These are phyloP conservation scores for Kodamaea neixiangensis DNA, from an alignment of 805 yeast genomes.

Conservation along the genomic window DNA sequence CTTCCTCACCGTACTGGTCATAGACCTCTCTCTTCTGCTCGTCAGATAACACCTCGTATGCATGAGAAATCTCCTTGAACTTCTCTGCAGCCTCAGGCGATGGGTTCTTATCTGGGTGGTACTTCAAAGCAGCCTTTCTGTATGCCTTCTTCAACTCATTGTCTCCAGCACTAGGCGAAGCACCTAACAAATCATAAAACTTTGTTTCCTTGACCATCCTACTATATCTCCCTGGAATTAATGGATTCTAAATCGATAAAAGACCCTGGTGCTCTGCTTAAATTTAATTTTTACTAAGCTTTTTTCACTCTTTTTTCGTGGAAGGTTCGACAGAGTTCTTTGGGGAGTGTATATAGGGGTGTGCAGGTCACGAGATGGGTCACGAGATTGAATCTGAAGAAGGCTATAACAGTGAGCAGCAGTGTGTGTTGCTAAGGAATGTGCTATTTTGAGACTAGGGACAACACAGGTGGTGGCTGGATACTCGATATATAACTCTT, in stretches of 20 bases:
- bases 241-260: neutral
- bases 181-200: conserved; percentile 73
- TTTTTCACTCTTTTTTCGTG: conserved; percentile 9
- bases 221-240: conserved; percentile 1
- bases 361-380: neutral
- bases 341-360: conserved; percentile 5
- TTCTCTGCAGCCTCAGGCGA: conserved; percentile 92
- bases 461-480: too few relatives aligned
- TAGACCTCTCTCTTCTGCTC: conserved; percentile 84
- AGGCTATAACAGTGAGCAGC: too few relatives aligned
- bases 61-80: conserved; percentile 86
- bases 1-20: conserved; percentile 92
- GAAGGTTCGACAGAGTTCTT: conserved; percentile 11
- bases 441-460: too few relatives aligned
- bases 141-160: conserved; percentile 78
- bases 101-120: conserved; percentile 83
- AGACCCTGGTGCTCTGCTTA: conserved; percentile 4
- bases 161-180: conserved; percentile 66
- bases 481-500: too few relatives aligned
- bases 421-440: too few relatives aligned
- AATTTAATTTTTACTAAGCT: conserved; percentile 4
- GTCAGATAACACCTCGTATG: conserved; percentile 87
- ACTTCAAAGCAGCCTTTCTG: conserved; percentile 76
- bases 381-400: neutral
- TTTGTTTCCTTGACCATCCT: conserved; percentile 79